Evolutionary conservation across 2,329 filamentous ascomycete species (phyloP).

Genomic region (Tricladium varicosporioides): DNA sequence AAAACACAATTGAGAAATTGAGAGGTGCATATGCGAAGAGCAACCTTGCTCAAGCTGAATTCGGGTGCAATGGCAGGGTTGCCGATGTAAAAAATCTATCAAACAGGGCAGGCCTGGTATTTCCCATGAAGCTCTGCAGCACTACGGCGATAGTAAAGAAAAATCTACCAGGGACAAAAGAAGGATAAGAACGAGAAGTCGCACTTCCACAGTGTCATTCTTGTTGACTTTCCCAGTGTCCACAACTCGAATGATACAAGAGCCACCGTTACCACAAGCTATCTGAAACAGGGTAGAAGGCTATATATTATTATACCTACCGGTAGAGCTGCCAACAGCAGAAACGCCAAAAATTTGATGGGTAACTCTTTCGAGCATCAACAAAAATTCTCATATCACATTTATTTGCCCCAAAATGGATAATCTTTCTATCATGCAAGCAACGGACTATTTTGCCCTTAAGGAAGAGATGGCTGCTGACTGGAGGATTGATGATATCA

Average conservation of each 20-base stretch:
- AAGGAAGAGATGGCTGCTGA: conserved; percentile 34
- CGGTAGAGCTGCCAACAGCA: conserved; percentile 57
- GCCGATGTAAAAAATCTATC: too few relatives aligned
- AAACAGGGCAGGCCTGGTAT: conserved; percentile 10
- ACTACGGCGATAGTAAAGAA: conserved; percentile 27
- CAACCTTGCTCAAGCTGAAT: background rate
- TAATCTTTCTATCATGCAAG: conserved; percentile 43
- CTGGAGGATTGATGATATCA: conserved; percentile 31
- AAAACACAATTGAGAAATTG: conserved; percentile 10
- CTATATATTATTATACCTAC: conserved; percentile 65
- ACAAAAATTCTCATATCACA: conserved; percentile 52
- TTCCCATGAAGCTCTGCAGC: conserved; percentile 24
- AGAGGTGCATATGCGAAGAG: conserved; percentile 14
- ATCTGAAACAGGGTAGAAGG: conserved; percentile 58
- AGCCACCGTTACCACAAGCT: conserved; percentile 45
- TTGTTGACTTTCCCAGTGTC: conserved; percentile 54
- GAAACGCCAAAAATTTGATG: conserved; percentile 54
- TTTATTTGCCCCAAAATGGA: conserved; percentile 65
- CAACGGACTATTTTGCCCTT: background rate
- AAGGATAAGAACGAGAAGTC: conserved; percentile 40
- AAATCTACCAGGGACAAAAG: conserved; percentile 34
- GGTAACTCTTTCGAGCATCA: conserved; percentile 57
- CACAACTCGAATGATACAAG: conserved; percentile 50
- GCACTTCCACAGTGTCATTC: conserved; percentile 47
- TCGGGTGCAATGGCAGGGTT: background rate